Evolutionary conservation across 73 alveolate genomes (phyloP), one percentile per base, ranked within the genome.

Genomic region (Uronychia binucleata): DNA sequence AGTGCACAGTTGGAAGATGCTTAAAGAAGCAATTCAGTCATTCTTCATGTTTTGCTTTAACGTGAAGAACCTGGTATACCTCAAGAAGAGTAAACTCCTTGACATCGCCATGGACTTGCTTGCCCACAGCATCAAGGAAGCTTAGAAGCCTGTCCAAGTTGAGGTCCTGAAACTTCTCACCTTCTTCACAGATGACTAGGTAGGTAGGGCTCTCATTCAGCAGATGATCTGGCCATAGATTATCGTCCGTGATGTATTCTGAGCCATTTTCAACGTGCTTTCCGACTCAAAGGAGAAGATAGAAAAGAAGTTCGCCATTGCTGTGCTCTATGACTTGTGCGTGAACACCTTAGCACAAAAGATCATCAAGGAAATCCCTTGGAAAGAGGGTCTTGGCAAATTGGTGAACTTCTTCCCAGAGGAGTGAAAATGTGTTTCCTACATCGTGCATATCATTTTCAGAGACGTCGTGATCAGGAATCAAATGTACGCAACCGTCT

Each of bases 401-500:
- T 25, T 87, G 26, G 33, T 87, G 13, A 67, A 59, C 30, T 14
- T 76, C 35, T 87, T 87, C 32, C 79, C 83, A 27, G 85, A 87
- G 34, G 93, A 87, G 58, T 80, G 79, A 60, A 60, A 58, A 8
- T 81, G 88, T 29, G 86, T 81, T 0, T 80, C 89, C 25, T 1
- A 80, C 14, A 87, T 87, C 26, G 59, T 87, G 1, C 77, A 81
- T 28, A 33, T 30, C 26, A 67, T 80, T 14, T n/a, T 34, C 57
- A 87, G 89, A 77, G 93, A 87, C 74, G 78, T 87, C 0, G 93
- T 87, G n/a, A 67, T 87, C 33, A 87, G 93, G 33, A 87, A 87
- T 87, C 67, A 87, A 77, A 80, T 81, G 25, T 34, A 31, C 28
- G 58, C 93, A 1, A 87, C 83, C 78, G 57, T 87, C 82, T 60